These are phyloP conservation scores for Neobulgaria alba DNA, from an alignment of 2,329 filamentous ascomycete genomes.

Conservation along the genomic window DNA sequence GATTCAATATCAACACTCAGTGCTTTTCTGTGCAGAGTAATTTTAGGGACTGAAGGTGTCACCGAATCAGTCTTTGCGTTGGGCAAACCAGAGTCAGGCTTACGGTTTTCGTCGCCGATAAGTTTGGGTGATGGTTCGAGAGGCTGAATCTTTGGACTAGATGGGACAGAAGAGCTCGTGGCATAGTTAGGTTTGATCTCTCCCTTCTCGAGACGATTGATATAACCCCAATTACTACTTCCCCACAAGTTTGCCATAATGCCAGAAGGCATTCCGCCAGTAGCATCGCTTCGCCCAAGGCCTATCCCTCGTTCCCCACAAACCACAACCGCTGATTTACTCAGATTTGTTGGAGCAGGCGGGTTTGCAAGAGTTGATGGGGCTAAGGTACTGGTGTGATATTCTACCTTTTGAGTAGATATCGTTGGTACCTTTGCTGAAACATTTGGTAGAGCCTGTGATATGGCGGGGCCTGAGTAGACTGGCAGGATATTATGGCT, in stretches of 20 bases:
- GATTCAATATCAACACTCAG: conserved; percentile 33
- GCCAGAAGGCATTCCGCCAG: conserved; percentile 70
- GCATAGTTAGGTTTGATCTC: conserved; percentile 31
- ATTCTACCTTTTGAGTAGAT: conserved; percentile 34
- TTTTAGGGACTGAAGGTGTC: conserved; percentile 7
- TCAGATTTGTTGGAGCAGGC: conserved; percentile 76
- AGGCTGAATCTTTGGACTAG: conserved; percentile 20
- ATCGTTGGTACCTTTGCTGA: conserved; percentile 30
- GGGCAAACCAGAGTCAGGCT: conserved; percentile 17
- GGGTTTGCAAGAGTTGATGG: conserved; percentile 76
- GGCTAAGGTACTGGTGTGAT: conserved; percentile 57
- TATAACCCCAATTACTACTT: conserved; percentile 69
- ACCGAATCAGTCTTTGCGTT: conserved; percentile 20
- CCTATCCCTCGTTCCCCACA: conserved; percentile 67
- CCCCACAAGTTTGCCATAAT: conserved; percentile 94
- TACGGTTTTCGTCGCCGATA: conserved; percentile 22
- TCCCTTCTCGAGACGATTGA: conserved; percentile 51
- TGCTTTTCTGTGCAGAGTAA: conserved; percentile 21
- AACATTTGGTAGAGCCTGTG: conserved; percentile 16
- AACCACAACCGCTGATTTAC: conserved; percentile 73
- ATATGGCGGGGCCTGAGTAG: conserved; percentile 35
- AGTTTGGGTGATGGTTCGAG: conserved; percentile 22
- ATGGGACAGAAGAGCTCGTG: conserved; percentile 17
- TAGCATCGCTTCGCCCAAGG: conserved; percentile 49
- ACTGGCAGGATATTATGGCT: conserved; percentile 72